These are phyloP conservation scores for Botryotinia globosa DNA, from an alignment of 2,329 filamentous ascomycete species.

Conservation along the genomic window DNA sequence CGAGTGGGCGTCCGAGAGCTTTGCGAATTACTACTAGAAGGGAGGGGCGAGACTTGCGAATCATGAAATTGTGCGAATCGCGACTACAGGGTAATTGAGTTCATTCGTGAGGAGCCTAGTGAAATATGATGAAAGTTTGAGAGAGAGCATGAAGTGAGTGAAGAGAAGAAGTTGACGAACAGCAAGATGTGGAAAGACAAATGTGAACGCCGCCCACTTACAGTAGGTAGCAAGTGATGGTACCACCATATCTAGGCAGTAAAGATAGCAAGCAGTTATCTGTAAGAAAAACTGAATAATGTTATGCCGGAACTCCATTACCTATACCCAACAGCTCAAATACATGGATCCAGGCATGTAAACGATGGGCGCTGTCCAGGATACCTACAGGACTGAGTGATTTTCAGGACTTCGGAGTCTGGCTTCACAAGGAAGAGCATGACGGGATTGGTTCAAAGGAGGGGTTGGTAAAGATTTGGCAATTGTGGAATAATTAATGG, in stretches of 20 bases:
- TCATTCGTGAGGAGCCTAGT: neutral
- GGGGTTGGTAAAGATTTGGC: slow-evolving; percentile 1
- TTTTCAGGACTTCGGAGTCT: slow-evolving; percentile 1
- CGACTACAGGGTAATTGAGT: neutral
- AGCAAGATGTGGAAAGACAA: neutral
- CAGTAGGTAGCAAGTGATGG: neutral
- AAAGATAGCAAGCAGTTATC: neutral
- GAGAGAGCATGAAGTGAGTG: neutral
- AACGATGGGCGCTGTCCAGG: slow-evolving; percentile 7
- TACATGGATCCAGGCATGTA: neutral
- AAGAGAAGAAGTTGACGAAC: neutral
- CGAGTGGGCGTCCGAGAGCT: slow-evolving; percentile 6
- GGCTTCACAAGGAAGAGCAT: neutral
- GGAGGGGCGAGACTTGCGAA: neutral
- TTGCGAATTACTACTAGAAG: neutral
- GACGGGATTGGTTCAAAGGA: slow-evolving; percentile 1
- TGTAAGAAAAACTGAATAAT: neutral
- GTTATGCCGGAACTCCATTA: neutral
- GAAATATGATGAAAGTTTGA: neutral
- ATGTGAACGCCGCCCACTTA: neutral
- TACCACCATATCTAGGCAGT: slow-evolving; percentile 11
- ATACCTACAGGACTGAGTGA: neutral
- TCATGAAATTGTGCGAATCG: neutral
- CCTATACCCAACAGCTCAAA: neutral
- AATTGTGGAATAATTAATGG: neutral